These are phyloP conservation scores for Alliaria petiolata DNA, from an alignment of 345 rosid species.

Conservation along the genomic window DNA sequence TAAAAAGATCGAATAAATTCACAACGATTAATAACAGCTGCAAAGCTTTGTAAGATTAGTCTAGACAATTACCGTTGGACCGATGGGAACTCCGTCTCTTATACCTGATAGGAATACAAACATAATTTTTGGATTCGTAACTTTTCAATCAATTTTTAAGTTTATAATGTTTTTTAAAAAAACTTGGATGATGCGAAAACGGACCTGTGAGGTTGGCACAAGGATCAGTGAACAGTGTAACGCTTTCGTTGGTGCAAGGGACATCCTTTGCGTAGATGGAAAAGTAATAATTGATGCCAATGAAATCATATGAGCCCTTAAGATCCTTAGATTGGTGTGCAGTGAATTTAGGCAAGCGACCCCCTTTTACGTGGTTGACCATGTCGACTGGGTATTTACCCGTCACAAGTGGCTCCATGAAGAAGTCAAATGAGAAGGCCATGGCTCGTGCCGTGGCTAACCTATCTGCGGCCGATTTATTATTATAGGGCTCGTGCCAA, in stretches of 20 bases:
- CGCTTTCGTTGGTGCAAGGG: conserved; percentile 9
- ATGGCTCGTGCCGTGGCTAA: conserved; percentile 37
- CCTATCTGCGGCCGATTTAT: conserved; percentile 20
- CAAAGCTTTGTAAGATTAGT: background rate
- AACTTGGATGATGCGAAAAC: background rate
- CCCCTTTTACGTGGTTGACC: conserved; percentile 35
- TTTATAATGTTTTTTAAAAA: background rate
- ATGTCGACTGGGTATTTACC: conserved; percentile 50
- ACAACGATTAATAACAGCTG: background rate
- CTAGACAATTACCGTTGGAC: conserved; percentile 29
- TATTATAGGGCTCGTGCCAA: conserved; percentile 43
- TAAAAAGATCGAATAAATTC: background rate
- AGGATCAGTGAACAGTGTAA: conserved; percentile 40
- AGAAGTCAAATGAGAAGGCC: conserved; percentile 52
- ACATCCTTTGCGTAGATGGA: conserved; percentile 35
- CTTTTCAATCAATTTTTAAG: background rate
- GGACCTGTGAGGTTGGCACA: conserved; percentile 36
- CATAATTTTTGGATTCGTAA: background rate
- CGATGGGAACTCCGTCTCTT: conserved; percentile 41
- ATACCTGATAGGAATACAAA: conserved; percentile 17
- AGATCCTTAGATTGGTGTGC: conserved; percentile 45
- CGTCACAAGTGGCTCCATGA: conserved; percentile 43
- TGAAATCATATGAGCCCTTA: conserved; percentile 51
- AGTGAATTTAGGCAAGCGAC: conserved; percentile 53
- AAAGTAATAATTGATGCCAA: conserved; percentile 58